Evolutionary conservation across 805 yeast species (phyloP).

Genomic region (Spathaspora boniae): DNA sequence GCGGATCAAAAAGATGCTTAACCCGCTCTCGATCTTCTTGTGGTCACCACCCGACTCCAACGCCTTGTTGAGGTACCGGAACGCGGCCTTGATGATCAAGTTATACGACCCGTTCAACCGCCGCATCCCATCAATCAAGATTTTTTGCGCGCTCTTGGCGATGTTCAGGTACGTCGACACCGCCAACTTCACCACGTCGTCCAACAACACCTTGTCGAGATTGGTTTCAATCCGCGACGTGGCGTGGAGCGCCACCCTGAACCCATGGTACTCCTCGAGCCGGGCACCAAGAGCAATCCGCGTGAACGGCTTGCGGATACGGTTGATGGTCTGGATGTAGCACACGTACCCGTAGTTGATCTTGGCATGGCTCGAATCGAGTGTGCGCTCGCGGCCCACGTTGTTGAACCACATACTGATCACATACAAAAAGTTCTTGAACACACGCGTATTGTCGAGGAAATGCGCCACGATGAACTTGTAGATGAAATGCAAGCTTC

Average conservation of each 20-base stretch:
- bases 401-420: slow-evolving; percentile 77
- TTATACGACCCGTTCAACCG: slow-evolving; percentile 66
- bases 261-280: slow-evolving; percentile 68
- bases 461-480: slow-evolving; percentile 44
- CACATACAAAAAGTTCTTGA: slow-evolving; percentile 59
- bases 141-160: slow-evolving; percentile 65
- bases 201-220: slow-evolving; percentile 58
- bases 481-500: slow-evolving; percentile 57
- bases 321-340: slow-evolving; percentile 59
- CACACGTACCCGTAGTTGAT: slow-evolving; percentile 56
- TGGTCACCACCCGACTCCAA: slow-evolving; percentile 44
- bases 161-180: slow-evolving; percentile 69
- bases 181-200: slow-evolving; percentile 61
- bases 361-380: slow-evolving; percentile 53
- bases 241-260: slow-evolving; percentile 67
- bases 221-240: slow-evolving; percentile 69
- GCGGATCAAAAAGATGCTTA: slow-evolving; percentile 54
- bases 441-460: slow-evolving; percentile 62
- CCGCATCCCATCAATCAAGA: slow-evolving; percentile 65
- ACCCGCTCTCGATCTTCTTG: slow-evolving; percentile 60
- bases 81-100: slow-evolving; percentile 46
- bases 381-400: slow-evolving; percentile 68
- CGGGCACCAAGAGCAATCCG: slow-evolving; percentile 75
- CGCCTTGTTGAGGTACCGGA: slow-evolving; percentile 49
- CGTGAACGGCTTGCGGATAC: slow-evolving; percentile 66